These are phyloP conservation scores for Puya raimondii DNA, from an alignment of 176 grass and related monocot species.

Conservation along the genomic window DNA sequence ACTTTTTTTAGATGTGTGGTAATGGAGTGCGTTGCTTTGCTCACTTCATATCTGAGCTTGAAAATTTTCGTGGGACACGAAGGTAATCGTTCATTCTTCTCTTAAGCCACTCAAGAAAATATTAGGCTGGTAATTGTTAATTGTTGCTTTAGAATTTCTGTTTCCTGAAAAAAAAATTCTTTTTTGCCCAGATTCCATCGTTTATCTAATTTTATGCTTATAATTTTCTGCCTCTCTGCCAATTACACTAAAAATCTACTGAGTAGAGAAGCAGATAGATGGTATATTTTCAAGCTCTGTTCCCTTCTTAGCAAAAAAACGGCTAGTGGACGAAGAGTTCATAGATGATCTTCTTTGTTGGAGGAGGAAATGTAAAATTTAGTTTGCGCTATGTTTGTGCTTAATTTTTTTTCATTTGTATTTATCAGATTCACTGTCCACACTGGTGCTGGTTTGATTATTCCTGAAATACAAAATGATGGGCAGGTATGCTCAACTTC, in stretches of 20 bases:
- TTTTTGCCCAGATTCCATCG: background rate
- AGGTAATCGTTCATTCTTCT: slow-evolving; percentile 32
- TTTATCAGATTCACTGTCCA: slow-evolving; percentile 85
- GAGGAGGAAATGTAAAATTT: background rate
- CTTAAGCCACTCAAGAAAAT: background rate
- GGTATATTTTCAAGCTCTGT: too few relatives aligned
- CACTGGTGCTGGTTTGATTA: slow-evolving; percentile 86
- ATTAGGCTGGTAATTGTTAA: background rate
- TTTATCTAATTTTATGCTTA: background rate
- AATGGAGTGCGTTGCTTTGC: slow-evolving; percentile 93
- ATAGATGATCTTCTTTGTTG: too few relatives aligned
- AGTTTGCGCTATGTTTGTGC: background rate
- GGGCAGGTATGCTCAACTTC: slow-evolving; percentile 57
- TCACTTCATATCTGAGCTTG: slow-evolving; percentile 74
- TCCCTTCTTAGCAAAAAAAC: too few relatives aligned
- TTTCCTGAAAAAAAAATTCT: background rate
- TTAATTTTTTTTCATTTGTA: background rate
- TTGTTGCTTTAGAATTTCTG: too few relatives aligned
- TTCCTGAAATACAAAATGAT: slow-evolving; percentile 86
- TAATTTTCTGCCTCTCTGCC: too few relatives aligned
- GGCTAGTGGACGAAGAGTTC: too few relatives aligned
- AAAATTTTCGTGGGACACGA: slow-evolving; percentile 67
- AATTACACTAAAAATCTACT: too few relatives aligned
- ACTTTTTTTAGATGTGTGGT: slow-evolving; percentile 77
- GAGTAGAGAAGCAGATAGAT: too few relatives aligned